Evolutionary conservation across 176 grass and related monocot genomes (phyloP).

Genomic region (Oryza coarctata): DNA sequence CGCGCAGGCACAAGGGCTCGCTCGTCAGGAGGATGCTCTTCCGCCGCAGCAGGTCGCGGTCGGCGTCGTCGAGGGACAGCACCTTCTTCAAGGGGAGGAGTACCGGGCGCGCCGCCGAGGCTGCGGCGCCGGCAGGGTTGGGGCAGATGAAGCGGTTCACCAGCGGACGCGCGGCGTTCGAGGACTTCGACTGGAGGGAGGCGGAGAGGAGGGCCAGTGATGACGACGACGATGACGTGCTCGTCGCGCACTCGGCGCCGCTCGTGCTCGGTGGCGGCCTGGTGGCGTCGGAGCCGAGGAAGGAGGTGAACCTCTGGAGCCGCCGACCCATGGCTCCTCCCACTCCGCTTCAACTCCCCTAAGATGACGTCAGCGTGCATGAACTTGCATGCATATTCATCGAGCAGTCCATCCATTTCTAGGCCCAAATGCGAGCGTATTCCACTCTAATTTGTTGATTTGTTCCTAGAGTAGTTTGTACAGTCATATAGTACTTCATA

Average conservation of each 20-base stretch:
- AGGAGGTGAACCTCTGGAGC: conserved; percentile 95
- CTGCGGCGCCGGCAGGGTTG: conserved; percentile 22
- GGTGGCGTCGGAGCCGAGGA: conserved; percentile 58
- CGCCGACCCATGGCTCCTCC: conserved; percentile 65
- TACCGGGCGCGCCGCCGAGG: background rate
- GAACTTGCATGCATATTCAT: background rate
- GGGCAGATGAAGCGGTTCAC: conserved; percentile 88
- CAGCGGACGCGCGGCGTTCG: conserved; percentile 61
- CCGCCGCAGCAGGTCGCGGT: conserved; percentile 44
- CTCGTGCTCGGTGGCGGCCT: conserved; percentile 58
- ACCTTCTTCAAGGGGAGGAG: background rate
- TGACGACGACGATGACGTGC: conserved; percentile 30
- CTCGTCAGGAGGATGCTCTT: conserved; percentile 51
- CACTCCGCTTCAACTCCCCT: conserved; percentile 46
- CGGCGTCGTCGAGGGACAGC: background rate
- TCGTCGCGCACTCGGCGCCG: conserved; percentile 79
- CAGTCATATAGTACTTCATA: background rate
- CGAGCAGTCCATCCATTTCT: background rate
- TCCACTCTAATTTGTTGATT: background rate
- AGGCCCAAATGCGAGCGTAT: background rate
- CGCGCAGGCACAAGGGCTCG: background rate
- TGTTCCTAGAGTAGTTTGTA: background rate
- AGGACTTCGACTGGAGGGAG: conserved; percentile 78
- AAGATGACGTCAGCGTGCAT: background rate
- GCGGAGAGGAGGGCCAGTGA: conserved; percentile 10